Conservation (phyloP, 129 eudicot genomes). For the Oenanthe sinensis region DNA sequence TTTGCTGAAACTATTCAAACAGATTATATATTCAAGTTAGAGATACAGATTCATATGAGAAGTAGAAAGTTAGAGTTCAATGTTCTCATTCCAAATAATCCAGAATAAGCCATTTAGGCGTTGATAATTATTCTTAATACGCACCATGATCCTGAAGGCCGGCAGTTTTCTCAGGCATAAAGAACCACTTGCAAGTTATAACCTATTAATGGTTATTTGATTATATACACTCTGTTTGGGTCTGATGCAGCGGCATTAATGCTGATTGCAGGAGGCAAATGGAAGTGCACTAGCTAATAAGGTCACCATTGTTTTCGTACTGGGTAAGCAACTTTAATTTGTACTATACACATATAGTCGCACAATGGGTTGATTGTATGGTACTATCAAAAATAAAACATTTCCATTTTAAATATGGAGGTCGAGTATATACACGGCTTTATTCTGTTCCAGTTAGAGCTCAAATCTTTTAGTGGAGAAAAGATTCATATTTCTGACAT, state of each 20-base stretch:
- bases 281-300: constrained; percentile 21
- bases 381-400: not conserved
- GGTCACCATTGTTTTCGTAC: constrained; percentile 42
- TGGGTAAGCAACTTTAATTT: constrained; percentile 11
- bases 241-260: not conserved
- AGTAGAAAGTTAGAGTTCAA: not conserved
- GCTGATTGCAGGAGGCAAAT: constrained; percentile 36
- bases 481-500: not conserved
- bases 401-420: not conserved
- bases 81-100: not conserved
- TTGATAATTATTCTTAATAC: not conserved
- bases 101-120: not conserved
- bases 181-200: not conserved
- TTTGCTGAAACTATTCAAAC: not conserved
- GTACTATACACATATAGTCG: not conserved
- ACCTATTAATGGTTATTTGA: not conserved
- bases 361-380: not conserved
- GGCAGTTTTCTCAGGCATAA: not conserved
- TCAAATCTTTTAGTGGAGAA: not conserved
- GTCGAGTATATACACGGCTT: not conserved
- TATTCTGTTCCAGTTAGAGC: not conserved
- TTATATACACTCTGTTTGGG: not conserved
- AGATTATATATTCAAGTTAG: not conserved
- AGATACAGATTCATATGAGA: not conserved
- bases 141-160: not conserved